Conservation (phyloP, 2,329 filamentous ascomycete genomes). For the Phialocephala subalpina region DNA sequence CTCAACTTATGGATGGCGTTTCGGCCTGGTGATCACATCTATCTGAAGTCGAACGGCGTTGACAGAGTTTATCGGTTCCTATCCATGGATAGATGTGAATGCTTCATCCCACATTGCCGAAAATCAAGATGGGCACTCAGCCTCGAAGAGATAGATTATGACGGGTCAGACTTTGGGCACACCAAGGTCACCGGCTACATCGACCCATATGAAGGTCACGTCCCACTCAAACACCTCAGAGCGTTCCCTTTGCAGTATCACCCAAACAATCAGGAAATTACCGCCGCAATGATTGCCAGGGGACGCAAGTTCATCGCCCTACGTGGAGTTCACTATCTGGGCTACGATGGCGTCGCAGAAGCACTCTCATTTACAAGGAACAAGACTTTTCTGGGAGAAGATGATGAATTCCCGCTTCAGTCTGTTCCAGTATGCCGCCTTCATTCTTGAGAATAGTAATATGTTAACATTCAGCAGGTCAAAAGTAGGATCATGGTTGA, state of each 20-base stretch:
- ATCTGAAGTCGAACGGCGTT: slow-evolving; percentile 10
- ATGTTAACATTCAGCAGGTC: background rate
- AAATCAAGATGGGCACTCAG: background rate
- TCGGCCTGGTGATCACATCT: slow-evolving; percentile 13
- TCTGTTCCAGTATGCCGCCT: background rate
- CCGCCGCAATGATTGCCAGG: background rate
- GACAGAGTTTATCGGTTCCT: background rate
- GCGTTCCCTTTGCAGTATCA: slow-evolving; percentile 8
- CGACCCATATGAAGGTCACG: background rate
- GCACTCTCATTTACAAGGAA: background rate
- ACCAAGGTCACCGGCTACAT: background rate
- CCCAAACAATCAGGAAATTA: background rate
- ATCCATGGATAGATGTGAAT: background rate
- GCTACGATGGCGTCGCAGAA: background rate
- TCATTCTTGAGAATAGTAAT: background rate
- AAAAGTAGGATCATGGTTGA: slow-evolving; percentile 6
- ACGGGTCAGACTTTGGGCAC: background rate
- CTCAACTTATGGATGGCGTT: slow-evolving; percentile 22
- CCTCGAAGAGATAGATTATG: background rate
- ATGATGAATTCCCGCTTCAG: background rate
- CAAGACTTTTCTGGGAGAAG: background rate
- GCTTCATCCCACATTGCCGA: background rate
- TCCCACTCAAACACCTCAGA: background rate
- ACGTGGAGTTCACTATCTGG: background rate
- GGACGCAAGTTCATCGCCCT: background rate